Base-by-base conservation (phyloP, 2,329 filamentous ascomycete species). In the Colletotrichum brevisporum region DNA sequence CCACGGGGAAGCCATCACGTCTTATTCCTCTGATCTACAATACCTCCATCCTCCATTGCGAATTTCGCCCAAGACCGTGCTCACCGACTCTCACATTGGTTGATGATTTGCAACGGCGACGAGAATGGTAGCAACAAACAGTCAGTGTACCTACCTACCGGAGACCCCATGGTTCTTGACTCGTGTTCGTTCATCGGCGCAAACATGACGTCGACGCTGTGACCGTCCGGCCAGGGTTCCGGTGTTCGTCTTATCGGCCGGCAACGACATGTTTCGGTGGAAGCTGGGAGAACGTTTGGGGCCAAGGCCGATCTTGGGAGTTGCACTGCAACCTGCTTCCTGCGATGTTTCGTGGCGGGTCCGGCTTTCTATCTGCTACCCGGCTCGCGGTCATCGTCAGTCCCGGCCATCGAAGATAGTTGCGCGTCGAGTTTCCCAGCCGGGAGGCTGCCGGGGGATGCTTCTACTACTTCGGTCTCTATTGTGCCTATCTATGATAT, bases 141-240 rank as follows among this genome's bases (percentile, higher is more conserved):
- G 2, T 24, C 4, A 24, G 21, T 24, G n/a, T n/a, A n/a, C n/a
- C n/a, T n/a, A n/a, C n/a, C n/a, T 24, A 24, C 21, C 21, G 31
- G 3, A 59, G 36, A 16, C 62, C 48, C 59, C 39, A 39, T 18
- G 13, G 26, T n/a, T 8, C 26, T 31, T 53, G 60, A 48, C 53
- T 27, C 13, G 27, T 3, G 0, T 58, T 21, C 26, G 53, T n/a
- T 45, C 26, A 41, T 21, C 39, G 21, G 24, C 2, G 21, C 53
- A 64, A 57, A 58, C 41, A 64, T 64, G 53, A 58, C 60, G 65
- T 68, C 65, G 60, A 10, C 52, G 41, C 52, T 24, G 53, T 45
- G 57, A 59, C 61, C 24, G 39, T 24, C 43, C 39, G 24, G 16
- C 50, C 18, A 50, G 56, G 59, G 16, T 62, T 31, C 36, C 36